Base-by-base conservation (phyloP, 75 land plant genomes). In the Adiantum capillusveneris region DNA sequence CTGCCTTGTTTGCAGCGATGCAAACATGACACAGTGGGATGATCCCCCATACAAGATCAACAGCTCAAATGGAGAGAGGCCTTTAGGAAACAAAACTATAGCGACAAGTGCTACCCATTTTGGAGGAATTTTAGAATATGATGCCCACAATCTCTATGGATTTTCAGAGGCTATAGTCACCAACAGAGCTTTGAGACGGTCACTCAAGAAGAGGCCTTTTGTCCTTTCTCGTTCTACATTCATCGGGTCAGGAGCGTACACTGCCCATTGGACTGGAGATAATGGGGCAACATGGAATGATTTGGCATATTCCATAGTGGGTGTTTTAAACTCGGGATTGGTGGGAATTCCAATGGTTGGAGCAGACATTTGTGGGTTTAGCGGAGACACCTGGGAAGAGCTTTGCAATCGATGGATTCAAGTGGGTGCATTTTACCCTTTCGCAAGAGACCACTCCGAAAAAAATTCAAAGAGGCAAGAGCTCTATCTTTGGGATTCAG, bases 371-470 rank as follows among this genome's bases (percentile, higher is more conserved):
- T 87, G 92, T 66, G 92, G 92, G 13, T 87, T 87, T 36, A 37
- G 53, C 9, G 51, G 65, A 5, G 43, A 84, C 68, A 79, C 93
- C 3, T 84, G 67, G 27, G 88, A 84, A 55, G 93, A 88, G 64
- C 88, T 88, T 1, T 88, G 88, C 61, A 51, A 65, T 13, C 76
- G 93, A 0, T 88, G 93, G 93, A 88, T 88, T 64, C 88, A 84
- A 64, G 68, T 87, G 52, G 95, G 95, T 11, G 95, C 95, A 1
- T 89, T 89, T 64, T 89, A 89, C 45, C 95, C 95, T 19, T 93
- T 93, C 60, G 52, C 95, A 1, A 78, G 98, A 59, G 82, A 82
- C 59, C 98, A 93, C 53, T 71, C 84, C 0, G 75, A 43, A 6
- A 65, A 73, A 39, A 29, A 13, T 11, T 50, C 81, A 0, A 62